These are phyloP conservation scores for Laguncularia racemosa DNA, from an alignment of 345 rosid genomes.

Conservation along the genomic window DNA sequence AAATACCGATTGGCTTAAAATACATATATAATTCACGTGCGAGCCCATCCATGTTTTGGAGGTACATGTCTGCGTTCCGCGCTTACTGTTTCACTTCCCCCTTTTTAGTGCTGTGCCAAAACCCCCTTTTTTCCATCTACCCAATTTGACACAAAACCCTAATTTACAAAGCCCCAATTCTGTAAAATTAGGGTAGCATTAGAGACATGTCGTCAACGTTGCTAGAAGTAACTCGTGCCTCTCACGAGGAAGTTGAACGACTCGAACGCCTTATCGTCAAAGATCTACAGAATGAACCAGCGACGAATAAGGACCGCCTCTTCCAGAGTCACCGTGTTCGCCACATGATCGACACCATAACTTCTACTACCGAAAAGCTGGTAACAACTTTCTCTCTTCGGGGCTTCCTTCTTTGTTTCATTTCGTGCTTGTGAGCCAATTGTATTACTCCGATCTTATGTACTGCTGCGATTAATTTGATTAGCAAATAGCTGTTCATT, in stretches of 20 bases:
- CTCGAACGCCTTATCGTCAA: slow-evolving; percentile 76
- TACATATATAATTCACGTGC: too few species aligned
- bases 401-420: not conserved
- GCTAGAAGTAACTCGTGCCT: slow-evolving; percentile 76
- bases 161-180: not conserved
- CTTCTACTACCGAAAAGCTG: slow-evolving; percentile 53
- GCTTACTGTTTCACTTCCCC: too few species aligned
- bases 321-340: slow-evolving; percentile 92
- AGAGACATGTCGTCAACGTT: slow-evolving; percentile 78
- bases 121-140: too few species aligned
- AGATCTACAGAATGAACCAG: slow-evolving; percentile 82
- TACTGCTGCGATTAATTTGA: too few species aligned
- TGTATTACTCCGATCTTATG: not conserved
- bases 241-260: slow-evolving; percentile 89
- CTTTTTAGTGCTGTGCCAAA: too few species aligned
- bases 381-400: slow-evolving; percentile 23
- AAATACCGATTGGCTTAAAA: too few species aligned
- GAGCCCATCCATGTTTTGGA: too few species aligned
- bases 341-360: slow-evolving; percentile 60
- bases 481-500: too few species aligned
- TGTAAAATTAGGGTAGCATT: not conserved
- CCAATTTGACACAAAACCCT: slow-evolving; percentile 7
- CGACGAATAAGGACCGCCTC: slow-evolving; percentile 60
- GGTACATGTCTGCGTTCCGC: too few species aligned
- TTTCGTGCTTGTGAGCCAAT: not conserved